Base-by-base conservation (phyloP, 768 basidiomycete species). In the Gloeostereum incarnatum region DNA sequence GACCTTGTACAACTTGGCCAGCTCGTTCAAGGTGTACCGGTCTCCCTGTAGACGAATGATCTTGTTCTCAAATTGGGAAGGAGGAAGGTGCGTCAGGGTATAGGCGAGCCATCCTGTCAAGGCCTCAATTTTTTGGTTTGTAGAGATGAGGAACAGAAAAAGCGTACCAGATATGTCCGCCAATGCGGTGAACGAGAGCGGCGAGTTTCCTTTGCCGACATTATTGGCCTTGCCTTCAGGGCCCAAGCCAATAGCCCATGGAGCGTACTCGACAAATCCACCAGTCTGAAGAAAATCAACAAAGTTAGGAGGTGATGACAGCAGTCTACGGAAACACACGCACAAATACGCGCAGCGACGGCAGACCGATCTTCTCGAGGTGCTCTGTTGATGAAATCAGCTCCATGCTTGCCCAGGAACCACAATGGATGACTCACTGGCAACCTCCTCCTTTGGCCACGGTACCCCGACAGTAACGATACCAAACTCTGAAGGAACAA, bases 11-110 rank as follows among this genome's bases (percentile, higher is more conserved):
- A n/a, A n/a, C n/a, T n/a, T n/a, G n/a, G n/a, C 33, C 16, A 34
- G n/a, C 16, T 48, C 37, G n/a, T 45, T 34, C 14, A 59, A 49
- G 4, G 57, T 40, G 10, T 25, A 47, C 5, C 54, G 57, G 24
- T 59, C 51, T 7, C 57, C 59, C 36, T 61, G 40, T 17, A 61
- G 52, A 23, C 57, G 57, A 47, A 59, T 59, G 3, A 55, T 57
- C 2, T 39, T 44, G 30, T 61, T 35, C 7, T 50, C 47, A n/a
- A 59, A 48, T 21, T 48, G 41, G 11, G 45, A 35, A 0, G 42
- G 19, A 2, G 57, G 53, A 4, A 61, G 35, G 4, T 51, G 46
- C 7, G 56, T 59, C 33, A 61, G 53, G 34, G 54, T 35, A 18
- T 59, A 44, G n/a, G 48, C 57, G 14, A 50, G 26, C 14, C 55